Evolutionary conservation across 805 yeast species (phyloP).

Genomic region (Wickerhamomyces sydowiorum): DNA sequence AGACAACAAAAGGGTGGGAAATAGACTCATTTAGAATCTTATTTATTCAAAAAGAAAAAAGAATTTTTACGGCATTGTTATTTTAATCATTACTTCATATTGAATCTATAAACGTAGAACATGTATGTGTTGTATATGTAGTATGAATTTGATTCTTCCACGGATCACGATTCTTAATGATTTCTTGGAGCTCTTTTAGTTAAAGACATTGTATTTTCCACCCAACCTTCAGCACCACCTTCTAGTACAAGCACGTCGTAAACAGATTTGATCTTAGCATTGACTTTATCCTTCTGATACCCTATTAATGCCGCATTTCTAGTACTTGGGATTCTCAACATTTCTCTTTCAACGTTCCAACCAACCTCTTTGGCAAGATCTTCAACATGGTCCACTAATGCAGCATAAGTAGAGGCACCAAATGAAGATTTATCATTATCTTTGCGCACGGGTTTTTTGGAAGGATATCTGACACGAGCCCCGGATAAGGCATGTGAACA

Average conservation of each 20-base stretch:
- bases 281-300: constrained; percentile 32
- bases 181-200: constrained; percentile 66
- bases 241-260: constrained; percentile 63
- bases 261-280: constrained; percentile 27
- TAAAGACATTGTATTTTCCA: constrained; percentile 68
- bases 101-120: too few species aligned
- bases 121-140: too few species aligned
- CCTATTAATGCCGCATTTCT: constrained; percentile 90
- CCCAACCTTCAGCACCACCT: constrained; percentile 93
- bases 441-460: constrained; percentile 25
- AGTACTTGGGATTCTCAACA: constrained; percentile 90
- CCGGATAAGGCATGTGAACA: constrained; percentile 89
- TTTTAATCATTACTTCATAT: neutral
- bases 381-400: constrained; percentile 81
- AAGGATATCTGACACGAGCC: constrained; percentile 58
- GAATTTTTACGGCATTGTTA: neutral
- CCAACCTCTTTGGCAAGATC: constrained; percentile 63
- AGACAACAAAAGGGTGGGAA: constrained; percentile 43
- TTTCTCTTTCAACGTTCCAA: constrained; percentile 81
- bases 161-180: too few species aligned
- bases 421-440: constrained; percentile 19
- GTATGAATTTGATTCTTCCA: too few species aligned
- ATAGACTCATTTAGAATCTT: constrained; percentile 2
- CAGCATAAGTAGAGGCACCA: constrained; percentile 67
- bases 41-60: neutral